A percentile compares a stretch with the other conserved stretches of the same genome.
Conservation (phyloP, 2,329 filamentous ascomycete species). For the Aspergillus alliaceus region DNA sequence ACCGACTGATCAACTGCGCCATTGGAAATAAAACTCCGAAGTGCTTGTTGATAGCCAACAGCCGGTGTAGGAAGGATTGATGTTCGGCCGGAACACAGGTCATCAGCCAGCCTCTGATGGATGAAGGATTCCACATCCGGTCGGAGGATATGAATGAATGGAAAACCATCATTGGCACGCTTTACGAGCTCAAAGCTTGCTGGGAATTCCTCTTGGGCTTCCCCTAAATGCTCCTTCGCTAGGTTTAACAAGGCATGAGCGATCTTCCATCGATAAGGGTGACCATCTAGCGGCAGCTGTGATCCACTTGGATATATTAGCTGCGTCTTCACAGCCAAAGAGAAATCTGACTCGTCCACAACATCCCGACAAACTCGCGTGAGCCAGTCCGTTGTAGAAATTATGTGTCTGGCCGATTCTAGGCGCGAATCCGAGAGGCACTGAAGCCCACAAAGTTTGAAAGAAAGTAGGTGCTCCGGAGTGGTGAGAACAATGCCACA, state of each 20-base stretch:
- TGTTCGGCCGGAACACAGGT: conserved; percentile 38
- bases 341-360: conserved; percentile 64
- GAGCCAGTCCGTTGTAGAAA: conserved; percentile 54
- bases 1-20: conserved; percentile 9
- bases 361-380: conserved; percentile 56
- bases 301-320: conserved; percentile 58
- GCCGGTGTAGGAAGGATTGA: conserved; percentile 28
- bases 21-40: conserved; percentile 35
- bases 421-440: conserved; percentile 51
- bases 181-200: conserved; percentile 53
- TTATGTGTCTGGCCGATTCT: conserved; percentile 48
- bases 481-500: conserved; percentile 59
- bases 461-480: conserved; percentile 66
- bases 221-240: conserved; percentile 35
- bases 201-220: conserved; percentile 41
- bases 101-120: conserved; percentile 39
- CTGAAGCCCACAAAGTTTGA: conserved; percentile 62
- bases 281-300: conserved; percentile 52
- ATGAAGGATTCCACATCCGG: conserved; percentile 49
- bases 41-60: conserved; percentile 10
- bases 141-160: conserved; percentile 58
- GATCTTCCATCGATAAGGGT: conserved; percentile 54
- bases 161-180: conserved; percentile 47
- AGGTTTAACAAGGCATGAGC: conserved; percentile 44
- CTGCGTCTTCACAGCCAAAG: conserved; percentile 55